Conservation (phyloP, 208 protist species). For the Jaenimonas drosophilae region DNA sequence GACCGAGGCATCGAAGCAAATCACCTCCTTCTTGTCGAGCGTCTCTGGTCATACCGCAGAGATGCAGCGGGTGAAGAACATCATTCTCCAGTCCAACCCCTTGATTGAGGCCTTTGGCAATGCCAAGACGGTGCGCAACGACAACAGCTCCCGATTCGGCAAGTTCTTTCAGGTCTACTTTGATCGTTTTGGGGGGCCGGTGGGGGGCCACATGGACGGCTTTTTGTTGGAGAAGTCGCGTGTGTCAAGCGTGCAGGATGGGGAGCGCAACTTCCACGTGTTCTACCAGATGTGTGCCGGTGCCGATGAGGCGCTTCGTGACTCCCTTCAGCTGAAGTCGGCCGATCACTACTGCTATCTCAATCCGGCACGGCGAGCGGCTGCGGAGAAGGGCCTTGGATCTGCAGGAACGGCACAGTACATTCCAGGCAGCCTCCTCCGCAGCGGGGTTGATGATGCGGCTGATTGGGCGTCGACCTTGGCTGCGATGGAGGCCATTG, state of each 20-base stretch:
- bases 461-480: slow-evolving; percentile 65
- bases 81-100: slow-evolving; percentile 90
- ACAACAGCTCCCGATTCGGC: slow-evolving; percentile 90
- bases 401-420: background rate
- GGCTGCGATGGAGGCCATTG: slow-evolving; percentile 88
- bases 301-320: slow-evolving; percentile 23
- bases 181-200: slow-evolving; percentile 55
- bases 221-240: slow-evolving; percentile 90
- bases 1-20: slow-evolving; percentile 94
- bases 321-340: slow-evolving; percentile 15
- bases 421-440: no score
- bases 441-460: slow-evolving; percentile 82
- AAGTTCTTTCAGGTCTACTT: slow-evolving; percentile 92
- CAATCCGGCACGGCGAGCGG: slow-evolving; percentile 24
- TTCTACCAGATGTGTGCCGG: slow-evolving; percentile 91
- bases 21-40: slow-evolving; percentile 93
- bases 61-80: slow-evolving; percentile 87
- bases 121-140: slow-evolving; percentile 88
- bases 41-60: slow-evolving; percentile 74
- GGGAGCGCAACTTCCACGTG: slow-evolving; percentile 95
- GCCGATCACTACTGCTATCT: slow-evolving; percentile 68
- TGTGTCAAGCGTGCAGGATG: slow-evolving; percentile 64
- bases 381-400: background rate
- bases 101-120: slow-evolving; percentile 91
- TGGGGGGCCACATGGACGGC: slow-evolving; percentile 79